Evolutionary conservation across 768 basidiomycete species (phyloP).

Genomic region (Sutorius australiensis): DNA sequence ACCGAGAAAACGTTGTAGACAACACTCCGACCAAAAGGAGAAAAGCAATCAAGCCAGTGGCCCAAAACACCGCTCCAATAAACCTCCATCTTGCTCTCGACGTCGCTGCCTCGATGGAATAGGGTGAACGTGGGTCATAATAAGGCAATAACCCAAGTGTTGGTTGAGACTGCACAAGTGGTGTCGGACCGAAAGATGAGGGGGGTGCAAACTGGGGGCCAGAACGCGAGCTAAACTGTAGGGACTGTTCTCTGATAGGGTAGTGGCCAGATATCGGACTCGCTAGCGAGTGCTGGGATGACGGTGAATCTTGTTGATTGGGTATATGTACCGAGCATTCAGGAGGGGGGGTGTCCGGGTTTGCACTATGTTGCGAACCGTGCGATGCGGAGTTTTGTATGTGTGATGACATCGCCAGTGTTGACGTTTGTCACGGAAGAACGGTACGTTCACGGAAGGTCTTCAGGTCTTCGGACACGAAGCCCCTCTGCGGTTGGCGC

Average conservation of each 20-base stretch:
- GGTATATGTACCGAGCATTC: constrained; percentile 24
- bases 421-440: not conserved
- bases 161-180: constrained; percentile 35
- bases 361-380: constrained; percentile 18
- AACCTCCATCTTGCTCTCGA: constrained; percentile 43
- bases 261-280: constrained; percentile 13
- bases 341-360: constrained; percentile 30
- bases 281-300: constrained; percentile 17
- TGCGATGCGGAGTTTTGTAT: constrained; percentile 14
- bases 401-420: constrained; percentile 13
- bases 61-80: constrained; percentile 39
- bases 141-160: constrained; percentile 35
- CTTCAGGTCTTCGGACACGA: not conserved
- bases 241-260: constrained; percentile 11
- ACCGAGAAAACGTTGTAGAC: not conserved
- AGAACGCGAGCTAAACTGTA: constrained; percentile 16
- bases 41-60: constrained; percentile 30
- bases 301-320: constrained; percentile 11
- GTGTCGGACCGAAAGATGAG: constrained; percentile 37
- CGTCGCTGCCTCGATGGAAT: constrained; percentile 36
- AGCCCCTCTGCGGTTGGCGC: not conserved
- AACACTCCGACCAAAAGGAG: constrained; percentile 27
- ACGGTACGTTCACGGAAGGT: not conserved
- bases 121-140: constrained; percentile 42
- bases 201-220: constrained; percentile 17